Percentiles rank a stretch among this genome's conserved stretches.
phyloP scores from a whole-genome alignment of 2,329 filamentous ascomycete genomes.

The Coniochaeta sp. region DNA sequence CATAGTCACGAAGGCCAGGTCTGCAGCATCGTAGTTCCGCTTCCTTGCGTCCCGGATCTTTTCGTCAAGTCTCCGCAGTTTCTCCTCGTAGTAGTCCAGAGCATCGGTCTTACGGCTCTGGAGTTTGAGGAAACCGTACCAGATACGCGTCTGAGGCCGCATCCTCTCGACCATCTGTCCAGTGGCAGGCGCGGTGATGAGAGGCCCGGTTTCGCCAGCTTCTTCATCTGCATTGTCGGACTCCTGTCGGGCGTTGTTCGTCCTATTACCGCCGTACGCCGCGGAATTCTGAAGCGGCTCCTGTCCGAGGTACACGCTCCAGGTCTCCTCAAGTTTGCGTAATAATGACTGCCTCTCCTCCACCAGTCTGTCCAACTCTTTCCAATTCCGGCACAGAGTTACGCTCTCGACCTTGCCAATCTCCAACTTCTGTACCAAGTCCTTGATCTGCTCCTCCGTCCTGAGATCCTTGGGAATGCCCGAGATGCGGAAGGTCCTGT shows the following conservation, averaged over 20 bases:
- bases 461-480: slow-evolving; percentile 76
- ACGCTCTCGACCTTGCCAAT: slow-evolving; percentile 89
- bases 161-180: slow-evolving; percentile 37
- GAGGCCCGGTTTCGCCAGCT: slow-evolving; percentile 49
- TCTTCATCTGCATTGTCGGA: slow-evolving; percentile 30
- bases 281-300: slow-evolving; percentile 22
- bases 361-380: slow-evolving; percentile 68
- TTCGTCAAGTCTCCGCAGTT: slow-evolving; percentile 71
- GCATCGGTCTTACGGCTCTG: slow-evolving; percentile 73
- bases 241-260: background rate
- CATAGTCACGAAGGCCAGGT: slow-evolving; percentile 95
- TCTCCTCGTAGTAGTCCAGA: slow-evolving; percentile 90
- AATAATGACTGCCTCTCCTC: slow-evolving; percentile 58
- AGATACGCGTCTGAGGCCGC: slow-evolving; percentile 64
- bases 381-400: slow-evolving; percentile 82
- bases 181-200: slow-evolving; percentile 43
- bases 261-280: background rate
- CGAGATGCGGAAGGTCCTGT: slow-evolving; percentile 85
- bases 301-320: slow-evolving; percentile 68
- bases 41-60: slow-evolving; percentile 63
- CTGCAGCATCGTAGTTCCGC: slow-evolving; percentile 69
- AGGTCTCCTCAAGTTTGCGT: slow-evolving; percentile 72
- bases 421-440: slow-evolving; percentile 77
- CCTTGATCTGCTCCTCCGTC: slow-evolving; percentile 75
- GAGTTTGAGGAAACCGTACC: slow-evolving; percentile 71